A percentile compares a stretch with the other conserved stretches of the same genome.
These are phyloP conservation scores for Nitzschia sp. DNA, from an alignment of 108 stramenopile species.

Conservation along the genomic window DNA sequence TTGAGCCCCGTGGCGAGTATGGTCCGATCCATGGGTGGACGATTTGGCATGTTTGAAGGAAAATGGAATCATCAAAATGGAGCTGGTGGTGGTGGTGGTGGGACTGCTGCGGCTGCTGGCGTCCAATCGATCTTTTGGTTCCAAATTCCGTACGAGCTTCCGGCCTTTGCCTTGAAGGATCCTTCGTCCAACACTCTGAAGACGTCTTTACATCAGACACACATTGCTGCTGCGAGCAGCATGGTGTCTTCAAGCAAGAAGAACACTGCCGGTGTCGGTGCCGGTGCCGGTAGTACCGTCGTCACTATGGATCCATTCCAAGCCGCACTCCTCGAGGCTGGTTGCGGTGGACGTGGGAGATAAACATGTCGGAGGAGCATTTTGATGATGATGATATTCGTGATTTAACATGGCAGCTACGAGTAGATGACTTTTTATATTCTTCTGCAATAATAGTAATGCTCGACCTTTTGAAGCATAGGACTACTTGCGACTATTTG, in stretches of 20 bases:
- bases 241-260: constrained; percentile 1
- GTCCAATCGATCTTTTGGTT: constrained; percentile 54
- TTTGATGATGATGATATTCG: too few species aligned
- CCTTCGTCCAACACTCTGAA: neutral
- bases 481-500: too few species aligned
- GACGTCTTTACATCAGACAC: neutral
- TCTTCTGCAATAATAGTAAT: too few species aligned
- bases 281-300: too few species aligned
- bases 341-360: constrained; percentile 6
- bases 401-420: too few species aligned
- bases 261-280: too few species aligned
- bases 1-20: constrained; percentile 18
- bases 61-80: constrained; percentile 8
- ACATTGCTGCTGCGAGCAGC: neutral
- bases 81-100: too few species aligned
- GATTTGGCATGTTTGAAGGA: constrained; percentile 17
- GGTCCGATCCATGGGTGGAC: constrained; percentile 14
- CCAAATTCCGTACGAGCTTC: constrained; percentile 39
- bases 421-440: too few species aligned
- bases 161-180: constrained; percentile 10
- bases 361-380: too few species aligned
- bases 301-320: constrained; percentile 11
- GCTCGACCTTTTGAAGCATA: too few species aligned
- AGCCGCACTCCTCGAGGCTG: neutral
- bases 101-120: too few species aligned